phyloP scores from a whole-genome alignment of 2,329 filamentous ascomycete genomes.

The Ophiocordyceps camponoti-floridani region DNA sequence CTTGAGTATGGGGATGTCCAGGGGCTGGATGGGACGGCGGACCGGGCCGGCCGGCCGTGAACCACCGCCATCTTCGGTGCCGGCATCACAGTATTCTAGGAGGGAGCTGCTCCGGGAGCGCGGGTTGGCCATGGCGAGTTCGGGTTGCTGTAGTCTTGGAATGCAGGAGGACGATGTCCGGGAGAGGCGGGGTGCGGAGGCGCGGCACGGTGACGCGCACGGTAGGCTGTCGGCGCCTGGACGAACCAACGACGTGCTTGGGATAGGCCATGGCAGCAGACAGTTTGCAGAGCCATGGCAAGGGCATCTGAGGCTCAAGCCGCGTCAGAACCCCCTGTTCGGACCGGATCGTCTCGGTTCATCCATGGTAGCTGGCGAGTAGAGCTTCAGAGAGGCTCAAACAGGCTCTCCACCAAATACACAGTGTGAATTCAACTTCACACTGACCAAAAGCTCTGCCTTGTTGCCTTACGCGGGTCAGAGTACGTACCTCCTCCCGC shows the following conservation, averaged over 20 bases:
- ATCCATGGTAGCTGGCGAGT: background rate
- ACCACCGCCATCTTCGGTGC: conserved; percentile 16
- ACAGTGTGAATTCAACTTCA: background rate
- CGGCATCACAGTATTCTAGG: conserved; percentile 25
- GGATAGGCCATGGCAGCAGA: background rate
- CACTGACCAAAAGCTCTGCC: conserved; percentile 8
- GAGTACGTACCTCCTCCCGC: conserved; percentile 8
- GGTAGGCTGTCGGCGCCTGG: background rate
- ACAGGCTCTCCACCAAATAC: background rate
- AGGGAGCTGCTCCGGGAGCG: conserved; percentile 16
- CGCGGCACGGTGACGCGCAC: background rate
- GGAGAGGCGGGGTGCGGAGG: background rate
- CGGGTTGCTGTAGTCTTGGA: background rate
- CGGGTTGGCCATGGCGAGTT: conserved; percentile 10
- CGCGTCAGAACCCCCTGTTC: background rate
- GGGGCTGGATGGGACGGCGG: conserved; percentile 39
- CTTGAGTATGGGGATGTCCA: conserved; percentile 65
- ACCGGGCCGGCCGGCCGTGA: conserved; percentile 13
- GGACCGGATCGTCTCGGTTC: background rate
- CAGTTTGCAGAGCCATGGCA: background rate
- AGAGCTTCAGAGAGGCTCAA: background rate
- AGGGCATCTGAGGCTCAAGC: background rate
- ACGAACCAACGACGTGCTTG: background rate
- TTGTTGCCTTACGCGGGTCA: conserved; percentile 12
- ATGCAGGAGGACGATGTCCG: background rate